Conservation (phyloP, 1,139 yeast genomes). For the Hansenula sp. region DNA sequence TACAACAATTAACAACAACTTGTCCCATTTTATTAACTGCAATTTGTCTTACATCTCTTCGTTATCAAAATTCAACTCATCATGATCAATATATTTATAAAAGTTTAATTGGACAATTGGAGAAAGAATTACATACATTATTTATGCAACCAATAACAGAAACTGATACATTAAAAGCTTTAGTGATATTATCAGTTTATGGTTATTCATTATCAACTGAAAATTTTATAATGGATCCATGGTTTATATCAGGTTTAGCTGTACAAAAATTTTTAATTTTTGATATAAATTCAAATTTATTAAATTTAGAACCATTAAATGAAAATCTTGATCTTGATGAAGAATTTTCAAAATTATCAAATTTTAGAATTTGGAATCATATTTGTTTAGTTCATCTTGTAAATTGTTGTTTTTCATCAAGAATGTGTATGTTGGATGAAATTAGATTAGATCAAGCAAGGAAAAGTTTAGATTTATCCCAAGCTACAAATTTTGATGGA, state of each 20-base stretch:
- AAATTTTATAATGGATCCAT: constrained; percentile 18
- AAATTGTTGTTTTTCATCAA: constrained; percentile 65
- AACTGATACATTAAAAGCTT: constrained; percentile 16
- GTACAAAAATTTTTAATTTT: constrained; percentile 20
- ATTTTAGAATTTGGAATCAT: constrained; percentile 65
- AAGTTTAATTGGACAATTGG: not conserved
- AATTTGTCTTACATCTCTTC: constrained; percentile 42
- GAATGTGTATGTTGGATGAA: constrained; percentile 72
- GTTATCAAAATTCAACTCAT: constrained; percentile 12
- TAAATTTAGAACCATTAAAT: not conserved
- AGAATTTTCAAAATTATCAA: constrained; percentile 13
- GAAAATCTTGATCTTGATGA: constrained; percentile 5
- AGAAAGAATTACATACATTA: not conserved
- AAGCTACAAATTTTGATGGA: constrained; percentile 78
- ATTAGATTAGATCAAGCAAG: constrained; percentile 58
- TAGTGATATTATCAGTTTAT: constrained; percentile 19
- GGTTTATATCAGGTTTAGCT: constrained; percentile 22
- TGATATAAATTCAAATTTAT: constrained; percentile 12
- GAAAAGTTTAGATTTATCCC: constrained; percentile 53
- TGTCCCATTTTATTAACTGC: constrained; percentile 64
- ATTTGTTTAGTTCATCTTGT: constrained; percentile 65
- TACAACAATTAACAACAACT: constrained; percentile 45
- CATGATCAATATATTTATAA: constrained; percentile 9
- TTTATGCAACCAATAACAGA: not conserved
- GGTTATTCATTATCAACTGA: constrained; percentile 18